These are phyloP conservation scores for Limonium bicolor DNA, from an alignment of 148 eudicot genomes.

Conservation along the genomic window DNA sequence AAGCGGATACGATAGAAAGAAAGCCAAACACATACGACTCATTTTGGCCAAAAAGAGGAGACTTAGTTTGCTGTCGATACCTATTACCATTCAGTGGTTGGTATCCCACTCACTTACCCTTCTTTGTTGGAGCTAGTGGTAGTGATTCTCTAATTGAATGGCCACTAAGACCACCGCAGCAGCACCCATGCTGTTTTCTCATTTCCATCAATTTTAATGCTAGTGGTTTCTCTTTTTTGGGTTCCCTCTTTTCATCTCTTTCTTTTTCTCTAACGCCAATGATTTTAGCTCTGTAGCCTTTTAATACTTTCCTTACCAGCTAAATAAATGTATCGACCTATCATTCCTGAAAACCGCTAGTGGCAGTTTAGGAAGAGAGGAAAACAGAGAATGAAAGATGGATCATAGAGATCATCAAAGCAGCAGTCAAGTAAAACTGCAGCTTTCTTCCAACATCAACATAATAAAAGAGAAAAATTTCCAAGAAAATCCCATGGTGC, in stretches of 20 bases:
- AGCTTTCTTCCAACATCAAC: background rate
- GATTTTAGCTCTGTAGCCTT: constrained; percentile 9
- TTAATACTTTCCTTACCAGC: constrained; percentile 1
- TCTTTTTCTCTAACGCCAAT: constrained; percentile 18
- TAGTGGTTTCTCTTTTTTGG: constrained; percentile 23
- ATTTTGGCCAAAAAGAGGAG: too few species aligned
- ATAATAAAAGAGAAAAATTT: constrained; percentile 8
- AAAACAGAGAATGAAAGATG: too few species aligned
- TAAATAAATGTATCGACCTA: too few species aligned
- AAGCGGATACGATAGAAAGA: background rate
- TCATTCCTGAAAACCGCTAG: too few species aligned
- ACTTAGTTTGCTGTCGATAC: too few species aligned
- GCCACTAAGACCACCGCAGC: too few species aligned
- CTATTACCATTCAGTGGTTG: constrained; percentile 15
- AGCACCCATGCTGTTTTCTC: too few species aligned
- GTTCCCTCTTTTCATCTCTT: background rate
- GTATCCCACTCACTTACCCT: constrained; percentile 27
- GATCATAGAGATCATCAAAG: constrained; percentile 2
- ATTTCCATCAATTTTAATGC: constrained; percentile 15
- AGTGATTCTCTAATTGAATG: too few species aligned
- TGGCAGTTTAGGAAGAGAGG: too few species aligned
- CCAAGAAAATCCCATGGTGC: constrained; percentile 16
- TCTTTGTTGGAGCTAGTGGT: too few species aligned
- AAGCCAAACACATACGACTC: constrained; percentile 4
- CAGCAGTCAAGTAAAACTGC: background rate